Evolutionary conservation across 202 grass and related monocot species (phyloP), one percentile per base, ranked within the genome.

Genomic region (Zoysia matrella): DNA sequence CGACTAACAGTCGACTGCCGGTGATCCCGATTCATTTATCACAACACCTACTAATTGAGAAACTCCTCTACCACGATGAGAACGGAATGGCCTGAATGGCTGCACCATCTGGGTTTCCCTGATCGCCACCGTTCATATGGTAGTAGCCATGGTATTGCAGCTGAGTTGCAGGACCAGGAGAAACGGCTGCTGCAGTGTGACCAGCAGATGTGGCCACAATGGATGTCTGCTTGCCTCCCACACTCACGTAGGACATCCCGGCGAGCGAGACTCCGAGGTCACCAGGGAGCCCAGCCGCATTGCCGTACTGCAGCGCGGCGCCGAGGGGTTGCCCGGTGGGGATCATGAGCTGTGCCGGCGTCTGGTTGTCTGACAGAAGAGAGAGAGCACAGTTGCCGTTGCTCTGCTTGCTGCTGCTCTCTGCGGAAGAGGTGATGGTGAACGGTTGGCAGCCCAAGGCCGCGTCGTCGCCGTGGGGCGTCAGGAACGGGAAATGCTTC

Each of bases 321-420:
- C 36, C 66, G 8, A 88, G 88, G 76, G 83, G 82, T 50, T 88
- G 85, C 13, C 67, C 67, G 7, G 63, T 18, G 3, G 84, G 77
- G 48, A 87, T 75, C 69, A 70, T 84, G 57, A 79, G 79, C 66
- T 76, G 86, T 11, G 80, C 88, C n/a, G 73, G 81, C 55, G 82
- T 63, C 18, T 82, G 88, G 67, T 67, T 82, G 79, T 87, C 88
- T 93, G 91, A 93, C 91, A 93, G 91, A 93, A 90, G 91, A 92
- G 90, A 92, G 90, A 89, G 90, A 92, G 87, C 90, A 92, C 90
- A 89, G 73, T 77, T 79, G 72, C 84, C 67, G 7, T 86, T 84
- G 67, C 84, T 86, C 30, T 86, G 87, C 77, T 83, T 88, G 77
- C 73, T 92, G 83, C 61, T 89, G 90, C 90, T 89, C 77, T 84